phyloP scores from a whole-genome alignment of 2,329 filamentous ascomycete genomes.

The Calonectria pseudoturangicola region DNA sequence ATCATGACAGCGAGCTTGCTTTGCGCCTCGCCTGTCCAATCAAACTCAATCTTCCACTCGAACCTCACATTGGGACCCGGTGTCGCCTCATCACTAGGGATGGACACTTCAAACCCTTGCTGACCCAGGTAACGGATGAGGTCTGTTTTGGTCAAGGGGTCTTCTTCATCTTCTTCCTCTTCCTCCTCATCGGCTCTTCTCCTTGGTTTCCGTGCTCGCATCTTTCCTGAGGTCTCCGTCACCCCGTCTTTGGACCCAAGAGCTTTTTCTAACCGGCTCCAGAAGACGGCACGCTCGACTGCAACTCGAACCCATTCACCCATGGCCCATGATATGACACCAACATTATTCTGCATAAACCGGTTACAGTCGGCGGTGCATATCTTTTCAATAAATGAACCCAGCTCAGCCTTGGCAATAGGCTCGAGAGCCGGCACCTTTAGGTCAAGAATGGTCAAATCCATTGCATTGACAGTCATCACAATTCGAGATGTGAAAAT shows the following conservation, averaged over 20 bases:
- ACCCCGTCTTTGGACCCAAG: slow-evolving; percentile 62
- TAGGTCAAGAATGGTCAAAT: slow-evolving; percentile 70
- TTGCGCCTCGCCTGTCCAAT: slow-evolving; percentile 83
- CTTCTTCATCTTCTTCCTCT: slow-evolving; percentile 29
- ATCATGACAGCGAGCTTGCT: slow-evolving; percentile 73
- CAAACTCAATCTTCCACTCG: slow-evolving; percentile 79
- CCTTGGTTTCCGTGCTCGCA: slow-evolving; percentile 52
- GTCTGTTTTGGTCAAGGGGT: slow-evolving; percentile 59
- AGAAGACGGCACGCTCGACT: slow-evolving; percentile 76
- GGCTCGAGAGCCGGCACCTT: slow-evolving; percentile 74
- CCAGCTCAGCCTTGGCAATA: slow-evolving; percentile 75
- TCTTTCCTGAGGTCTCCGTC: slow-evolving; percentile 46
- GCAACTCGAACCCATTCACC: slow-evolving; percentile 80
- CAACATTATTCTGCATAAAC: slow-evolving; percentile 74
- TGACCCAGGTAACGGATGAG: slow-evolving; percentile 73
- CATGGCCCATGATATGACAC: slow-evolving; percentile 79
- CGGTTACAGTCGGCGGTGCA: slow-evolving; percentile 62
- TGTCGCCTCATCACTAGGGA: slow-evolving; percentile 58
- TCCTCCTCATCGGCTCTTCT: slow-evolving; percentile 50
- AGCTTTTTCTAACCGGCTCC: slow-evolving; percentile 72
- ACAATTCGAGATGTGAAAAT: slow-evolving; percentile 76
- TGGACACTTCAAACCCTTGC: slow-evolving; percentile 67
- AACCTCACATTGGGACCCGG: slow-evolving; percentile 69
- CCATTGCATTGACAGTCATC: slow-evolving; percentile 74
- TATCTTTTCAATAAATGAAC: slow-evolving; percentile 69